Base-by-base conservation (phyloP, 108 stramenopile species). In the Parietichytrium sp. region DNA sequence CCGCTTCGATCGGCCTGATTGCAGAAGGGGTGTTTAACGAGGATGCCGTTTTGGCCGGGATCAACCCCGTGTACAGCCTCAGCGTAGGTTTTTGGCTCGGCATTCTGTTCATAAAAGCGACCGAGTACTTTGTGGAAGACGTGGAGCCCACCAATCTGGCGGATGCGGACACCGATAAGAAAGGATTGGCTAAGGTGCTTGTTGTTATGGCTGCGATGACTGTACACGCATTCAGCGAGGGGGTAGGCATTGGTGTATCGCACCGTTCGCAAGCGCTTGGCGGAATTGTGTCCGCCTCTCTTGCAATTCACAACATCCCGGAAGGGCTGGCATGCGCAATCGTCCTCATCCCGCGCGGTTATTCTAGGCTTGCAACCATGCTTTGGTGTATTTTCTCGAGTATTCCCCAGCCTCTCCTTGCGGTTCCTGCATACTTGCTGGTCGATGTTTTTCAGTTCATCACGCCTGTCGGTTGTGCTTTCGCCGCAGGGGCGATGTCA, bases 231-330 rank as follows among this genome's bases (percentile, higher is more conserved):
- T 96, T 97, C 83, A 91, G 95, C 16, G 98, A 99, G 87, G 98
- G 98, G 20, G 93, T 97, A 31, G 95, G 95, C 27, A 95, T 97
- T 83, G 96, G 96, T 12, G 96, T 97, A 12, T 92, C 92, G 54
- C 96, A 94, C 82, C 61, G 45, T 25, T 72, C 61, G 38, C 61
- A 72, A 42, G n/a, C 61, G 61, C 61, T 72, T 7, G 96, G 95
- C 55, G 3, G 61, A 33, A 95, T 98, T 81, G 98, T 99, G 53
- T 95, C 94, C 52, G 93, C 95, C 15, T 94, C 94, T 83, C 86
- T 99, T 8, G 98, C 98, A 2, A 94, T 97, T 3, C 98, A 99
- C 91, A 99, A 99, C 88, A 90, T 99, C 48, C 98, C 98, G 2
- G 98, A 99, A 85, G 98, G 98, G 30, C 84, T 99, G 72, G 98